Base-by-base conservation (phyloP, 1,139 yeast species). In the Barnettozyma hawaiiensis region DNA sequence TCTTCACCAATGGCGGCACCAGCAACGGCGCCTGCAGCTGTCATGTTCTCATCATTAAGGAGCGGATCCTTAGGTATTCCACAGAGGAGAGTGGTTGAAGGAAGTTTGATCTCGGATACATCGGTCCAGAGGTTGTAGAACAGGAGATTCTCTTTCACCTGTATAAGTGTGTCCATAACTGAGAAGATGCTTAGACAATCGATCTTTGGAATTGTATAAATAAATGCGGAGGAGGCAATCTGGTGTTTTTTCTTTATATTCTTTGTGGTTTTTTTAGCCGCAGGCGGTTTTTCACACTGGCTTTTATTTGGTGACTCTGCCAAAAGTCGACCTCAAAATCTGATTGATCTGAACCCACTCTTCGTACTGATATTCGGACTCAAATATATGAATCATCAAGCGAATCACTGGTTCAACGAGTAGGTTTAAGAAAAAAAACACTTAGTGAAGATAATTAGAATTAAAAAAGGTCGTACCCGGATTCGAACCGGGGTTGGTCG, bases 401-500 rank as follows among this genome's bases (percentile, higher is more conserved):
- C n/a, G n/a, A n/a, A n/a, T n/a, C n/a, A n/a, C n/a, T n/a, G n/a
- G n/a, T n/a, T n/a, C n/a, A n/a, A n/a, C n/a, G n/a, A n/a, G n/a
- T n/a, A n/a, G n/a, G n/a, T n/a, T n/a, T n/a, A n/a, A n/a, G n/a
- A n/a, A n/a, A n/a, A n/a, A n/a, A n/a, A n/a, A n/a, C n/a, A n/a
- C n/a, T n/a, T 21, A 21, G 23, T 21, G 23, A 21, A 8, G 23
- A n/a, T n/a, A n/a, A n/a, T 10, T 27, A 7, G 15, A 27, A 27
- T 27, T 4, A 31, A 18, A 56, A 56, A 47, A 81, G 89, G 87
- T 81, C 87, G 79, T 78, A 78, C 87, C 89, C 89, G 89, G 90
- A 81, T 80, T 82, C 90, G 90, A 83, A 82, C 90, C 83, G 90
- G 87, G 87, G 90, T 83, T 79, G 78, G 73, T 68, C 80, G 89